Base-by-base conservation (phyloP, 768 basidiomycete genomes). In the Calocybe indica region DNA sequence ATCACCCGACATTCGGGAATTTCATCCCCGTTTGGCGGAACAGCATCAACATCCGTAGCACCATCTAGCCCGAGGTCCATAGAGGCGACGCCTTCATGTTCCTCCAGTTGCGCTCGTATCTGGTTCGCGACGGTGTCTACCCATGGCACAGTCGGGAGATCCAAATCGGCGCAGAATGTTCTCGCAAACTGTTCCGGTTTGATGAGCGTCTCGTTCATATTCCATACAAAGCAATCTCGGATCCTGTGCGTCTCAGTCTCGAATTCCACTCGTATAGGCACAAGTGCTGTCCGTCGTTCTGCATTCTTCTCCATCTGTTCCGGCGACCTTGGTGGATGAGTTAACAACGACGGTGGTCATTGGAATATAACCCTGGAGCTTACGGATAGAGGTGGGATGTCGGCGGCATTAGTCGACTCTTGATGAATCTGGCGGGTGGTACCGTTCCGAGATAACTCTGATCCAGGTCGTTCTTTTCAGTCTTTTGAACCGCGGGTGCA, bases 221-320 rank as follows among this genome's bases (percentile, higher is more conserved):
- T 96, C 96, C 96, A 99, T 8, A 91, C 79, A 63, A 99, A 98
- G 58, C 86, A 87, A 60, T 99, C 96, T 37, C 94, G 85, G 62
- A 99, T 81, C 57, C 94, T 75, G 59, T 90, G 89, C 0, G 87
- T 87, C 8, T 92, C 90, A 8, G 88, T 92, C 61, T 97, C 94
- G 57, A 99, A 83, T 56, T 98, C 94, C 45, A 99, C 88, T 40
- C 91, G 89, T 49, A 99, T 91, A 3, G 96, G 96, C 9, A 98
- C 82, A 32, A 95, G 80, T 0, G 74, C 63, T 0, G 72, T 60
- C 37, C 67, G 64, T 48, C 65, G 68, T 43, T 71, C 60, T 2
- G 89, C 87, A 57, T 88, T 81, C 12, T 62, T 61, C 43, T 85
- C 78, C 31, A 95, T 63, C 9, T 72, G 67, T 31, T 91, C 85